phyloP scores from a whole-genome alignment of 1,139 yeast genomes.

The Pichia sp. region DNA sequence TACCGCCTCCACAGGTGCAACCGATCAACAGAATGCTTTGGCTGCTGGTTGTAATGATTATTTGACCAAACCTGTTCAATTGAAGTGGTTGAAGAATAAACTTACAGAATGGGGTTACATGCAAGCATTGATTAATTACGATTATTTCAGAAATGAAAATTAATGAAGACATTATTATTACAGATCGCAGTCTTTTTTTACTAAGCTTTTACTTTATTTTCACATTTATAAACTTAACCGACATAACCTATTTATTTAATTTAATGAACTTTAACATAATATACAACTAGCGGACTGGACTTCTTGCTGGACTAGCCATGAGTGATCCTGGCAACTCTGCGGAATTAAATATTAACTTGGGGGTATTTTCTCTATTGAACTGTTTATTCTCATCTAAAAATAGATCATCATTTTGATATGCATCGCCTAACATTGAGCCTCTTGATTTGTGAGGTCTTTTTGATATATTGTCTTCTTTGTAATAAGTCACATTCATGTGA shows the following conservation, averaged over 20 bases:
- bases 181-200: conserved; percentile 42
- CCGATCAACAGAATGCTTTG: conserved; percentile 86
- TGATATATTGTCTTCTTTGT: background rate
- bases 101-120: conserved; percentile 95
- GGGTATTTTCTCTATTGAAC: background rate
- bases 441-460: background rate
- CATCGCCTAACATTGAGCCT: background rate
- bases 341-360: background rate
- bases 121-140: conserved; percentile 97
- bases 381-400: background rate
- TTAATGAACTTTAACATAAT: too few species aligned
- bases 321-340: conserved; percentile 9
- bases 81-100: conserved; percentile 92
- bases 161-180: background rate
- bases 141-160: conserved; percentile 50
- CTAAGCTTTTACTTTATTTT: conserved; percentile 21
- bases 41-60: conserved; percentile 98
- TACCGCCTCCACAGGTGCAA: conserved; percentile 88
- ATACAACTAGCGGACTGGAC: background rate
- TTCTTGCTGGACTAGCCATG: conserved; percentile 4
- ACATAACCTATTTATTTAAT: background rate
- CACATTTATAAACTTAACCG: background rate
- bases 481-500: background rate
- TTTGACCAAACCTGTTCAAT: conserved; percentile 93
- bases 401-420: background rate